Evolutionary conservation across 345 rosid species (phyloP).

Genomic region (Euphorbia pulcherrima): DNA sequence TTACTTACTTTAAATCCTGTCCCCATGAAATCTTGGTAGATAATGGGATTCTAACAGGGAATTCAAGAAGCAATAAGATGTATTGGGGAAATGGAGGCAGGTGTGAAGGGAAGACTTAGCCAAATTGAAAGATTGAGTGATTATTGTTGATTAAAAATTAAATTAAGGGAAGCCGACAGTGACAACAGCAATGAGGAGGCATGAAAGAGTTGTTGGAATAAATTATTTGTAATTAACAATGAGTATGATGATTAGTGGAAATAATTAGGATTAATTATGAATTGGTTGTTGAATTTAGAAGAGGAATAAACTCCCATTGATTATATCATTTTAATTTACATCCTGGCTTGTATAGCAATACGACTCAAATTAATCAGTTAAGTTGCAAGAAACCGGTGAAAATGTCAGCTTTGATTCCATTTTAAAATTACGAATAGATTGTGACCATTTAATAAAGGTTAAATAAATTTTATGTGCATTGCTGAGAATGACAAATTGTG

Average conservation of each 20-base stretch:
- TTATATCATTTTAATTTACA: constrained; percentile 8
- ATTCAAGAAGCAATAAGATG: not conserved
- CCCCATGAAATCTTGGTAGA: constrained; percentile 23
- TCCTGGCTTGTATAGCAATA: constrained; percentile 16
- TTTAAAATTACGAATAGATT: constrained; percentile 20
- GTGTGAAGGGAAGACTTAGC: constrained; percentile 26
- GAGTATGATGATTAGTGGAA: not conserved
- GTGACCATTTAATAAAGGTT: constrained; percentile 16
- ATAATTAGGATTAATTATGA: too few relatives aligned
- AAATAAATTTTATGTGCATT: not conserved
- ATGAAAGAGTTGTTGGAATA: not conserved
- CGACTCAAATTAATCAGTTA: constrained; percentile 7
- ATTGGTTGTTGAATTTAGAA: too few relatives aligned
- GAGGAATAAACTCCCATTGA: constrained; percentile 16
- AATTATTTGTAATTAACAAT: not conserved
- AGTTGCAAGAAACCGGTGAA: constrained; percentile 12
- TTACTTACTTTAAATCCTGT: constrained; percentile 31
- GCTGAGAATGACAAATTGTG: not conserved
- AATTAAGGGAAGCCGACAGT: constrained; percentile 9
- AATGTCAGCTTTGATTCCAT: constrained; percentile 20
- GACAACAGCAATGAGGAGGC: not conserved
- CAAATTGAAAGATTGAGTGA: constrained; percentile 17
- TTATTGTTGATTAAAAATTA: constrained; percentile 8
- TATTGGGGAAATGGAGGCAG: constrained; percentile 7
- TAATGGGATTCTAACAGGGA: not conserved